These are phyloP conservation scores for Chrysochromulina tobinii DNA, from an alignment of 78 protist genomes.

Conservation along the genomic window DNA sequence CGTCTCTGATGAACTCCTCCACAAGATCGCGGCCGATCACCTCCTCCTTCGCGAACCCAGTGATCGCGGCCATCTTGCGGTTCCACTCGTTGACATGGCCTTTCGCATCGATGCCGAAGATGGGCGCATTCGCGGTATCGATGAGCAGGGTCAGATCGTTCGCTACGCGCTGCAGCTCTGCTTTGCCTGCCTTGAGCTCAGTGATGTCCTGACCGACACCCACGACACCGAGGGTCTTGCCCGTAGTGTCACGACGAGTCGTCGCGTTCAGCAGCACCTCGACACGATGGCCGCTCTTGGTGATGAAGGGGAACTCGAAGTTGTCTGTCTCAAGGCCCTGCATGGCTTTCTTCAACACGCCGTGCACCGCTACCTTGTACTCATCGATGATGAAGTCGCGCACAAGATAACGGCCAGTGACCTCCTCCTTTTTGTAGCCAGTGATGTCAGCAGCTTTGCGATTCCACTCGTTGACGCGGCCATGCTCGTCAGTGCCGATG, in stretches of 20 bases:
- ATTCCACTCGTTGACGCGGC: slow-evolving; percentile 4
- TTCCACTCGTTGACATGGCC: slow-evolving; percentile 1
- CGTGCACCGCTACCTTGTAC: no score
- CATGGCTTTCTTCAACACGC: neutral
- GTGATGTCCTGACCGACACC: no score
- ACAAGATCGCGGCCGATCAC: neutral
- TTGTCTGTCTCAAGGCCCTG: neutral
- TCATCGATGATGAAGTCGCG: neutral
- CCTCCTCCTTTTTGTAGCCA: neutral
- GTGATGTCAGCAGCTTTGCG: neutral
- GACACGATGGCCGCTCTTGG: neutral
- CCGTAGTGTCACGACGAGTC: neutral
- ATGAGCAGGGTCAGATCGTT: no score
- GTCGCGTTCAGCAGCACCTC: slow-evolving; percentile 5
- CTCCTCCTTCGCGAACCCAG: neutral
- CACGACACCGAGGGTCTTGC: slow-evolving; percentile 12
- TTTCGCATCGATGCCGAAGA: neutral
- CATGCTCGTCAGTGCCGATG: neutral
- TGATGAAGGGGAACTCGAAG: neutral
- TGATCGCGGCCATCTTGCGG: neutral
- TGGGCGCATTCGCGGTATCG: neutral
- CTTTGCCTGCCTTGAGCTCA: no score
- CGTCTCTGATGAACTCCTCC: neutral
- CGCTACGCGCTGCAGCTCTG: no score
- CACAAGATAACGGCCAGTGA: neutral